Conservation (phyloP, 352 stramenopile species). For the Pythium plurisporium region DNA sequence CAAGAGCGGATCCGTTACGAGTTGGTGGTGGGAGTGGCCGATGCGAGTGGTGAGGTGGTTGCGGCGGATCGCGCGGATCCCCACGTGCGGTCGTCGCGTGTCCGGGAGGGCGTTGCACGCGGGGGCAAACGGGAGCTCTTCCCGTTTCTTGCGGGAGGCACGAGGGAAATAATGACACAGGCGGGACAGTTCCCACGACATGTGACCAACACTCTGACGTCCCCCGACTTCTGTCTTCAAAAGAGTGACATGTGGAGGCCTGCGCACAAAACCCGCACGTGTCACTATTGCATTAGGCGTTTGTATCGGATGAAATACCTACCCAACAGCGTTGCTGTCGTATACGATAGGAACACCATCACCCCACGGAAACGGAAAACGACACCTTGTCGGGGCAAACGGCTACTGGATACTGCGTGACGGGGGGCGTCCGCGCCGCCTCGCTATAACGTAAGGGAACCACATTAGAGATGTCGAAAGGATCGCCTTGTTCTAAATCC, state of each 20-base stretch:
- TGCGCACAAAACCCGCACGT: background rate
- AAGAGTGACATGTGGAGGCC: conserved; percentile 23
- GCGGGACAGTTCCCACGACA: too few relatives aligned
- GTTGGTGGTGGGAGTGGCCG: too few relatives aligned
- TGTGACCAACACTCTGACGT: conserved; percentile 20
- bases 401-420: background rate
- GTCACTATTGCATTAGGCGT: background rate
- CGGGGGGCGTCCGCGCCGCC: background rate
- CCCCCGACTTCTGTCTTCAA: conserved; percentile 1
- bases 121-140: too few relatives aligned
- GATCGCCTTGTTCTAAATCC: conserved; percentile 4
- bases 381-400: background rate
- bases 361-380: background rate
- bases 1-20: too few relatives aligned
- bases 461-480: background rate
- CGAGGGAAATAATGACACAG: conserved; percentile 19
- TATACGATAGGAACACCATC: background rate
- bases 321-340: background rate
- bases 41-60: too few relatives aligned
- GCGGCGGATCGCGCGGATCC: background rate
- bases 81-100: too few relatives aligned
- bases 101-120: background rate
- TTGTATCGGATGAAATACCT: too few relatives aligned
- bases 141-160: conserved; percentile 9
- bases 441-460: background rate